Conservation (phyloP, 768 basidiomycete genomes). For the Naganishia randhawae region DNA sequence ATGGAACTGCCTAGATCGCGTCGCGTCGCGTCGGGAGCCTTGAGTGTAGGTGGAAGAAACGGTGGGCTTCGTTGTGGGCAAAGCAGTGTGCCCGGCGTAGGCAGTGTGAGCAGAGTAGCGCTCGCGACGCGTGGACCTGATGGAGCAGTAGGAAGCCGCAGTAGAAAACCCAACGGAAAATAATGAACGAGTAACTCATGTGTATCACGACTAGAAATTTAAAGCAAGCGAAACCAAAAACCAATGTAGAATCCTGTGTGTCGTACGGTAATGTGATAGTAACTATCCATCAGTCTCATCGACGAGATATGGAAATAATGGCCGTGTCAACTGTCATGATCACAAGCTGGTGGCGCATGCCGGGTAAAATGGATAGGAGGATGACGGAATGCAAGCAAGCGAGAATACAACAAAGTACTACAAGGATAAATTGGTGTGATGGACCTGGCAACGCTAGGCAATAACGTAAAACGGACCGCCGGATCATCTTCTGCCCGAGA, state of each 20-base stretch:
- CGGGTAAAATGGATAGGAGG: too few species aligned
- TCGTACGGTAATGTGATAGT: not conserved
- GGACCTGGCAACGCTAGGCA: too few species aligned
- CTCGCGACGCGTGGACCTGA: not conserved
- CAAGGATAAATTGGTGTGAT: too few species aligned
- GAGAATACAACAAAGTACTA: not conserved
- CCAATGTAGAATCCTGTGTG: not conserved
- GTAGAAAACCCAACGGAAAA: too few species aligned
- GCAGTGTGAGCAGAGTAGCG: too few species aligned
- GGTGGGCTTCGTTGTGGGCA: not conserved
- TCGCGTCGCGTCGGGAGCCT: too few species aligned
- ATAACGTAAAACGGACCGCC: not conserved
- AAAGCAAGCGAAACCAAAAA: not conserved
- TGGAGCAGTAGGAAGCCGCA: too few species aligned
- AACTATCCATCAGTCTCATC: not conserved
- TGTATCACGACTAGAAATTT: too few species aligned
- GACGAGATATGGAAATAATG: not conserved
- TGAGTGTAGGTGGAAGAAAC: not conserved
- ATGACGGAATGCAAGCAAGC: not conserved
- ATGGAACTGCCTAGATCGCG: slow-evolving; percentile 44
- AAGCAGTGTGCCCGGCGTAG: not conserved
- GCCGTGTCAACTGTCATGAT: too few species aligned
- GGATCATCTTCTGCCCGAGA: not conserved
- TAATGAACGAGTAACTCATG: not conserved
- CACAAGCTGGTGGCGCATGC: too few species aligned